Percentiles rank a stretch among this genome's conserved stretches.
These are phyloP conservation scores for Fomitopsis serialis DNA, from an alignment of 768 basidiomycete species.

Conservation along the genomic window DNA sequence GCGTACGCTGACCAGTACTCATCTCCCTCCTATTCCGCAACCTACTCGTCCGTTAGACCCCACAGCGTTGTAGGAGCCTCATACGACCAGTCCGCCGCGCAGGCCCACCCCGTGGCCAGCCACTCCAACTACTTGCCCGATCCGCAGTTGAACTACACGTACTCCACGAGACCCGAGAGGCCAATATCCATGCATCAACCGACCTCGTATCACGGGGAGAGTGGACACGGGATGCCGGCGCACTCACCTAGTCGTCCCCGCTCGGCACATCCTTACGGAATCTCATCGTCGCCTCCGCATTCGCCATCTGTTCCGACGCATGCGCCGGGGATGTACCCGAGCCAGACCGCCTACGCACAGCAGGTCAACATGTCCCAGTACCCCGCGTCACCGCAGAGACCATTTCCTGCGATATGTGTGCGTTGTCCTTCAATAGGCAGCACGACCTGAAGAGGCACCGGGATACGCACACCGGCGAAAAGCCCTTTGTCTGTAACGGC, in stretches of 20 bases:
- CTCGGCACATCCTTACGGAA: slow-evolving; percentile 15
- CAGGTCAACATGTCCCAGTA: slow-evolving; percentile 24
- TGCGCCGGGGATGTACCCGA: slow-evolving; percentile 16
- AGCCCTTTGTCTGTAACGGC: slow-evolving; percentile 78
- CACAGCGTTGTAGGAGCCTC: slow-evolving; percentile 4
- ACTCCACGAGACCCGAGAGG: slow-evolving; percentile 13
- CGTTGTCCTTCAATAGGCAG: slow-evolving; percentile 79
- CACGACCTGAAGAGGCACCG: slow-evolving; percentile 83
- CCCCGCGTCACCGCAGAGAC: slow-evolving; percentile 33
- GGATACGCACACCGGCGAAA: slow-evolving; percentile 82
- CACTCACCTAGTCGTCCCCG: slow-evolving; percentile 12
- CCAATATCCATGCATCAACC: slow-evolving; percentile 12
- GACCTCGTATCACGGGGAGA: slow-evolving; percentile 11
- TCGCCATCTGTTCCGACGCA: slow-evolving; percentile 11
- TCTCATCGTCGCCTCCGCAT: slow-evolving; percentile 17
- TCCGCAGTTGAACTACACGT: slow-evolving; percentile 12
- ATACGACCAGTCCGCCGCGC: slow-evolving; percentile 5
- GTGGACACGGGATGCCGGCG: slow-evolving; percentile 5
- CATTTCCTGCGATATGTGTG: slow-evolving; percentile 49
- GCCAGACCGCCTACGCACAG: slow-evolving; percentile 17
- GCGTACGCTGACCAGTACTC: slow-evolving; percentile 14
- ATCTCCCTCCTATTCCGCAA: slow-evolving; percentile 8
- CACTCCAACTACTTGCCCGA: slow-evolving; percentile 7
- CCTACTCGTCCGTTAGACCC: slow-evolving; percentile 11
- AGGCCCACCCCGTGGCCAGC: slow-evolving; percentile 13